Percentiles rank a stretch among this genome's conserved stretches.
Evolutionary conservation across 441 rosid species (phyloP).

Genomic region (Dalechampia spathulata): DNA sequence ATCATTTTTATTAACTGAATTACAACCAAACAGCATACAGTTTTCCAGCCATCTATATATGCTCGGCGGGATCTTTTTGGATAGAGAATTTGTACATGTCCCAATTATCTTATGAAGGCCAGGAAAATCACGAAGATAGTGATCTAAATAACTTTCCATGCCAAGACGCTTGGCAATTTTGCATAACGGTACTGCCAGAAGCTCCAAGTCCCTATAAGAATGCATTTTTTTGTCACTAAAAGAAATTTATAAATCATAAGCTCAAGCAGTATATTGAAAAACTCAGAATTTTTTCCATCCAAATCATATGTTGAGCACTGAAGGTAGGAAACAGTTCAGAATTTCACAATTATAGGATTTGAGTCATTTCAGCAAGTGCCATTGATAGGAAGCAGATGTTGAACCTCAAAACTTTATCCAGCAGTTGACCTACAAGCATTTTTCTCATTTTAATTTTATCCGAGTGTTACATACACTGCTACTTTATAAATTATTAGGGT

Average conservation of each 20-base stretch:
- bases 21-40: conserved; percentile 69
- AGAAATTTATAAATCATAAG: not conserved
- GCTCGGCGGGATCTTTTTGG: conserved; percentile 63
- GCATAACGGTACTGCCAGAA: conserved; percentile 62
- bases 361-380: not conserved
- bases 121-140: conserved; percentile 96
- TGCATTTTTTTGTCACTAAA: conserved; percentile 18
- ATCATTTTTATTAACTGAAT: conserved; percentile 44
- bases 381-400: not conserved
- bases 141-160: conserved; percentile 72
- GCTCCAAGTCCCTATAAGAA: conserved; percentile 77
- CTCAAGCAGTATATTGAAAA: not conserved
- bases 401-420: not conserved
- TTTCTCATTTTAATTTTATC: no score
- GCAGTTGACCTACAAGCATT: no score
- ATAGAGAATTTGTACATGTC: conserved; percentile 26
- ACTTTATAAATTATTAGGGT: not conserved
- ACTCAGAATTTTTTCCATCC: not conserved
- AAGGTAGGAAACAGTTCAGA: not conserved
- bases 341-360: not conserved
- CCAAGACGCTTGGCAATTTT: conserved; percentile 70
- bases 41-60: conserved; percentile 87
- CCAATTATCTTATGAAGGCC: conserved; percentile 42
- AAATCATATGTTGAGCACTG: not conserved
- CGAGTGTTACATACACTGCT: no score